phyloP scores from a whole-genome alignment of 1,139 yeast species.

The Kodamaea alishanica region DNA sequence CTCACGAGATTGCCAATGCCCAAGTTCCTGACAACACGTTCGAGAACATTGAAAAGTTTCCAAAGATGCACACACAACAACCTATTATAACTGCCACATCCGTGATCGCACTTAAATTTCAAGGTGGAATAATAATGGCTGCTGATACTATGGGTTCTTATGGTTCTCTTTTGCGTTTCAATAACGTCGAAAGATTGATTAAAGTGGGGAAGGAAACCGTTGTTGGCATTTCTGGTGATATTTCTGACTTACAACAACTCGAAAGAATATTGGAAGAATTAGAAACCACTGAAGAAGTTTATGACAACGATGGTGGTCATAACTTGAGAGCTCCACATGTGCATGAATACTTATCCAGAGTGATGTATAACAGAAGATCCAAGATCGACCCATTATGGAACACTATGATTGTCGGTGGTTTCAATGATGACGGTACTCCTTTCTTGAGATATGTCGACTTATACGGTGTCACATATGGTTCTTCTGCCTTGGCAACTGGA shows the following conservation, averaged over 20 bases:
- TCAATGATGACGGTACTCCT: slow-evolving; percentile 62
- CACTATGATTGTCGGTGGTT: slow-evolving; percentile 86
- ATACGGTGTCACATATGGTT: slow-evolving; percentile 83
- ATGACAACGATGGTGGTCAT: slow-evolving; percentile 76
- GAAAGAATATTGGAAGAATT: slow-evolving; percentile 73
- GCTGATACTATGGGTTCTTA: slow-evolving; percentile 93
- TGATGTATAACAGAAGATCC: slow-evolving; percentile 82
- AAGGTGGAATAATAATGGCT: slow-evolving; percentile 88
- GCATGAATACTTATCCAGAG: slow-evolving; percentile 80
- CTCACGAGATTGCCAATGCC: slow-evolving; percentile 65
- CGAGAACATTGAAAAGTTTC: slow-evolving; percentile 37
- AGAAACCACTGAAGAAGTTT: slow-evolving; percentile 66
- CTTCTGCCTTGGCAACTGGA: slow-evolving; percentile 93
- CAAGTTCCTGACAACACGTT: slow-evolving; percentile 19
- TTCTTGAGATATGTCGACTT: slow-evolving; percentile 85
- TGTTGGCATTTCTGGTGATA: slow-evolving; percentile 94
- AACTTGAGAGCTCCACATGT: slow-evolving; percentile 78
- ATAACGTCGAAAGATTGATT: slow-evolving; percentile 77
- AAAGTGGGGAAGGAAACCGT: slow-evolving; percentile 81
- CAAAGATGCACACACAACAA: slow-evolving; percentile 82
- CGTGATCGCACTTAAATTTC: slow-evolving; percentile 84
- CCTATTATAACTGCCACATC: slow-evolving; percentile 97
- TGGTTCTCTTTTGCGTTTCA: slow-evolving; percentile 88
- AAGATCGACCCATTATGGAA: slow-evolving; percentile 98
- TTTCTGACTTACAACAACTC: slow-evolving; percentile 87